These are phyloP conservation scores for Allomyces arbusculus DNA, from an alignment of 192 early-diverging fungal species.

Conservation along the genomic window DNA sequence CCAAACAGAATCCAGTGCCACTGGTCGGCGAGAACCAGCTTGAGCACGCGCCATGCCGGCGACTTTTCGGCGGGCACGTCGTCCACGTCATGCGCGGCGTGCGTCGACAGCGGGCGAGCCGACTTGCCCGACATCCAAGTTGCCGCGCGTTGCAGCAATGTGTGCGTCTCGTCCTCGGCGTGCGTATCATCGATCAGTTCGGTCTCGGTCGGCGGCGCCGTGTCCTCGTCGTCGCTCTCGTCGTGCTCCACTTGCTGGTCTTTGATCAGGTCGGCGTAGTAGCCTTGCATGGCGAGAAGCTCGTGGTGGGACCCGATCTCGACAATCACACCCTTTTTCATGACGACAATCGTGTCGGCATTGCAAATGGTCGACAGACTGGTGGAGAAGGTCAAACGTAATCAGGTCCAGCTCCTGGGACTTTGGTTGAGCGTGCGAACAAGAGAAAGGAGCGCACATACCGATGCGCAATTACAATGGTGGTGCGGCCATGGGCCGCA, in stretches of 20 bases:
- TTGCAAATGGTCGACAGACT: slow-evolving; percentile 47
- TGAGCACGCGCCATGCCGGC: too few species aligned
- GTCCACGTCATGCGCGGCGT: background rate
- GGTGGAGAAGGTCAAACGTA: too few species aligned
- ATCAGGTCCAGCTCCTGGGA: too few species aligned
- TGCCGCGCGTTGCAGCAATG: background rate
- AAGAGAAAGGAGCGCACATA: too few species aligned
- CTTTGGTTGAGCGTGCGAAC: too few species aligned
- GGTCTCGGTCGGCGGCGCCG: slow-evolving; percentile 2
- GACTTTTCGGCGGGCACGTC: too few species aligned
- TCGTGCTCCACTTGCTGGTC: slow-evolving; percentile 22
- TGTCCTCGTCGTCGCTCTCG: slow-evolving; percentile 2
- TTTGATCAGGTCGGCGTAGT: slow-evolving; percentile 29
- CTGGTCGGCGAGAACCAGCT: background rate
- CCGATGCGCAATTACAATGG: slow-evolving; percentile 80
- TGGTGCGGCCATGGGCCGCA: slow-evolving; percentile 53
- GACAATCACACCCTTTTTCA: slow-evolving; percentile 22
- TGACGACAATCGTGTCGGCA: slow-evolving; percentile 44
- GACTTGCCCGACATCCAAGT: too few species aligned
- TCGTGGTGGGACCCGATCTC: slow-evolving; percentile 35
- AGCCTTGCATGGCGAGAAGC: slow-evolving; percentile 22
- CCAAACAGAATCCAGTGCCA: slow-evolving; percentile 4
- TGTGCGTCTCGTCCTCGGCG: background rate
- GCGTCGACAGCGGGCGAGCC: background rate
- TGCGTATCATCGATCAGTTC: slow-evolving; percentile 6